phyloP scores from a whole-genome alignment of 2,329 filamentous ascomycete species.

The Fusarium sp. region DNA sequence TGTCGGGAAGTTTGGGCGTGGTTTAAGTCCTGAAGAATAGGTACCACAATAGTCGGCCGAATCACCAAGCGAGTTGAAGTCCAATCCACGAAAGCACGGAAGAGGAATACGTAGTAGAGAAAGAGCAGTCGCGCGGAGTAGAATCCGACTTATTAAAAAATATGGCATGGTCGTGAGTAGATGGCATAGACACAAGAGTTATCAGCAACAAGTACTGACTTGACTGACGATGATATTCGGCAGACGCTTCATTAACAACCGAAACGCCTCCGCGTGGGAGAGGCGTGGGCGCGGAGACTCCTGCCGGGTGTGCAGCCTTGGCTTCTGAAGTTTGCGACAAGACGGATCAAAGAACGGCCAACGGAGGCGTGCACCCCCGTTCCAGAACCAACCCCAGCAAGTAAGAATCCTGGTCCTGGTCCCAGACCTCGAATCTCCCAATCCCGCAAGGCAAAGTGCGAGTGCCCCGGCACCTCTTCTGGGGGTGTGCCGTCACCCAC shows the following conservation, averaged over 20 bases:
- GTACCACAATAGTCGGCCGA: slow-evolving; percentile 37
- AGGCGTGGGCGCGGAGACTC: slow-evolving; percentile 25
- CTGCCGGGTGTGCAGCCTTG: slow-evolving; percentile 39
- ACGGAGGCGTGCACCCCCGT: slow-evolving; percentile 34
- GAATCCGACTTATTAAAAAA: slow-evolving; percentile 7
- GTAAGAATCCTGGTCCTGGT: neutral
- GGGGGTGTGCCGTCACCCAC: slow-evolving; percentile 45
- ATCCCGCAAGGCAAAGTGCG: slow-evolving; percentile 40
- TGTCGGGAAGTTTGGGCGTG: slow-evolving; percentile 46
- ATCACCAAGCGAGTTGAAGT: slow-evolving; percentile 21
- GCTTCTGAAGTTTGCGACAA: slow-evolving; percentile 46
- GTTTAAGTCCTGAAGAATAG: slow-evolving; percentile 33
- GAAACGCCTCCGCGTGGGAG: slow-evolving; percentile 33
- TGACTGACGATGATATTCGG: slow-evolving; percentile 26
- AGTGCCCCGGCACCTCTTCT: slow-evolving; percentile 38
- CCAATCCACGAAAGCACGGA: slow-evolving; percentile 29
- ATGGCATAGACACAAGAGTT: slow-evolving; percentile 33
- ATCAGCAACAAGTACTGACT: slow-evolving; percentile 19
- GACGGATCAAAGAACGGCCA: slow-evolving; percentile 43
- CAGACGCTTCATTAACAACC: slow-evolving; percentile 35
- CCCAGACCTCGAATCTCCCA: slow-evolving; percentile 22
- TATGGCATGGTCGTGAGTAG: slow-evolving; percentile 18
- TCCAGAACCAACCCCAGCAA: neutral
- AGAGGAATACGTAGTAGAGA: neutral
- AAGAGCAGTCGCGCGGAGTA: too few species aligned